These are phyloP conservation scores for Grosmannia serpens DNA, from an alignment of 2,329 filamentous ascomycete genomes.

Conservation along the genomic window DNA sequence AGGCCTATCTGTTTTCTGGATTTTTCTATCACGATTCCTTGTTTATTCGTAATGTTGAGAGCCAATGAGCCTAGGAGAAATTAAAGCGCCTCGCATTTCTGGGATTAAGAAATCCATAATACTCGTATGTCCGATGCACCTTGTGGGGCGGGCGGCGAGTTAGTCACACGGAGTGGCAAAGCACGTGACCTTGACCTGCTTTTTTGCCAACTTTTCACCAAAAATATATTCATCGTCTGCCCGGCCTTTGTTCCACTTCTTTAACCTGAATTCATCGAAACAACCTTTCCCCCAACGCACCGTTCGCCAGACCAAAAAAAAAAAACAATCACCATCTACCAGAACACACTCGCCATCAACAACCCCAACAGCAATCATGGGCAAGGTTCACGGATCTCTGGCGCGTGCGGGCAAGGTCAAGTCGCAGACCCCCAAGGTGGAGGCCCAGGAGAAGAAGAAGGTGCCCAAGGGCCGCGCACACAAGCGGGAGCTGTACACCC, in stretches of 20 bases:
- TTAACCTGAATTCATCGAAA: not conserved
- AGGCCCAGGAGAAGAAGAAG: slow-evolving; percentile 93
- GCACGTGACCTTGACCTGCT: not conserved
- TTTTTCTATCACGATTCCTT: not conserved
- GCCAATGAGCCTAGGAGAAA: not conserved
- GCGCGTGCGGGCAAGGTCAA: slow-evolving; percentile 71
- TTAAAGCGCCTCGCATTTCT: not conserved
- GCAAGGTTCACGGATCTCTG: slow-evolving; percentile 14
- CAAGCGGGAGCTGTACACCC: slow-evolving; percentile 93
- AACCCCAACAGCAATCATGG: slow-evolving; percentile 7
- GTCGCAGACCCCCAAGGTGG: slow-evolving; percentile 88
- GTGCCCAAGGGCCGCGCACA: slow-evolving; percentile 91
- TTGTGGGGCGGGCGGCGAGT: not conserved
- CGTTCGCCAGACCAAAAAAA: not conserved
- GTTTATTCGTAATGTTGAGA: not conserved
- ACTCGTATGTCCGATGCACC: not conserved
- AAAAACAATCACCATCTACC: not conserved
- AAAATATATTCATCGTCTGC: not conserved
- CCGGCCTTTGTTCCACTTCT: not conserved
- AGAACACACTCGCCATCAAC: not conserved
- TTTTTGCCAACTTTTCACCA: not conserved
- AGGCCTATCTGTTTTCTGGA: not conserved
- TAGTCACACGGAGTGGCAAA: not conserved
- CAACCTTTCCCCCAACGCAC: not conserved
- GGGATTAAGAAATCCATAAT: not conserved